phyloP scores from a whole-genome alignment of 495 filamentous ascomycete genomes.

The Talaromyces thailandensis region DNA sequence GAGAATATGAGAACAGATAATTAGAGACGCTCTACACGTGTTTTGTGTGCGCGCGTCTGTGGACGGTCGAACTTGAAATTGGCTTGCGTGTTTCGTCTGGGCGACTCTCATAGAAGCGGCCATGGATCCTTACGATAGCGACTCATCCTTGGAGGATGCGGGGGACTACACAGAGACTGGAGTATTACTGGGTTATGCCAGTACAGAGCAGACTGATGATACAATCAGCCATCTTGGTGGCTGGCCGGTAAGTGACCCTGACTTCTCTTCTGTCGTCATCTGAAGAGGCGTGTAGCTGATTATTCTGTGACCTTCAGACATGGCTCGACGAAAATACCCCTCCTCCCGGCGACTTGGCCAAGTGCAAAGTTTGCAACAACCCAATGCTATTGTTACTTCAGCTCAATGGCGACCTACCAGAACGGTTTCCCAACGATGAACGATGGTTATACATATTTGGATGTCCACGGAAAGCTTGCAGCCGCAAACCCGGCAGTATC shows the following conservation, averaged over 20 bases:
- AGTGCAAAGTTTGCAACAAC: conserved; percentile 82
- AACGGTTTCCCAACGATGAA: conserved; percentile 77
- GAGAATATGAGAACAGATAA: neutral
- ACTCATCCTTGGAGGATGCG: conserved; percentile 57
- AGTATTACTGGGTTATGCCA: conserved; percentile 85
- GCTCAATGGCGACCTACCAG: conserved; percentile 83
- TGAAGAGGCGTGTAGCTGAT: neutral
- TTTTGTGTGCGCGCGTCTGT: neutral
- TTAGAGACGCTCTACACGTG: neutral
- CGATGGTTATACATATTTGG: conserved; percentile 76
- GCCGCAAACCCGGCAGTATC: conserved; percentile 72
- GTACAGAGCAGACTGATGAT: conserved; percentile 73
- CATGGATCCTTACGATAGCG: conserved; percentile 82
- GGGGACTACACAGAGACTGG: conserved; percentile 72
- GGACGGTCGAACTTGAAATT: neutral
- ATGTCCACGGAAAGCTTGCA: conserved; percentile 71
- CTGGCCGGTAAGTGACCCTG: conserved; percentile 58
- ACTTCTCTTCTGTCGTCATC: neutral
- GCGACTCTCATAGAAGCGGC: no score
- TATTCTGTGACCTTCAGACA: conserved; percentile 39
- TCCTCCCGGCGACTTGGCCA: conserved; percentile 70
- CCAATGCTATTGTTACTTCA: conserved; percentile 81
- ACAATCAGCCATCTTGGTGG: conserved; percentile 85
- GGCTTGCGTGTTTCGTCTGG: neutral
- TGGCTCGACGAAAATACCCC: conserved; percentile 65